Base-by-base conservation (phyloP, 1,139 yeast species). In the Saccharomyces pastorianus region DNA sequence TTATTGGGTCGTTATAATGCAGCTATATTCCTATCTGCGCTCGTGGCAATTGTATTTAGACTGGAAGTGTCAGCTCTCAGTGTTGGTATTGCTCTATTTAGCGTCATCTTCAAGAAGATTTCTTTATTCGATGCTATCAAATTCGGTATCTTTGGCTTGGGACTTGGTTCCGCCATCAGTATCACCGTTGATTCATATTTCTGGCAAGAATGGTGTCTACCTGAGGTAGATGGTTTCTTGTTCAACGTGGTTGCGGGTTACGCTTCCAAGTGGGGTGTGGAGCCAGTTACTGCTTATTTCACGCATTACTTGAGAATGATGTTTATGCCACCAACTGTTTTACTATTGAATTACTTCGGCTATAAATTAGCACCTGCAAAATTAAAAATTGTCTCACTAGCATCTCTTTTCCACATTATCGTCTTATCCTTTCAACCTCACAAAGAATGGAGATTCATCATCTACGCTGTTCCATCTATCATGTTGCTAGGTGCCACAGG, bases 371-470 rank as follows among this genome's bases (percentile, higher is more conserved):
- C 71, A 54, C 71, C 71, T 34, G 63, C 69, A 23, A 70, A 64
- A 31, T 60, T 78, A 50, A 73, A 73, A 27, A 64, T 77, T 4
- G 61, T 77, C 11, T 72, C 77, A 0, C 60, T 76, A 7, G 73
- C 89, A 0, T 72, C 86, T 0, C 42, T 83, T 2, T 52, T 81
- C 9, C 91, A 74, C 66, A 76, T 89, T 31, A 61, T 74, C 2
- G 67, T 80, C 2, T 78, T 90, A 78, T 90, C 97, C 0, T 68
- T 85, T 54, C 95, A 87, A 67, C 93, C 95, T 1, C 98, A 91
- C 63, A 93, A 91, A 68, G 98, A 93, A 73, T 89, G 96, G 96
- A 79, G 98, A 61, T 93, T 91, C 62, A 82, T 93, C 52, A 73
- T 85, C 14, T 93, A 91, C 66, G 74, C 83, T 0, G 72, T 85